Evolutionary conservation across 257 asterid genomes (phyloP).

Genomic region (Striga asiatica): DNA sequence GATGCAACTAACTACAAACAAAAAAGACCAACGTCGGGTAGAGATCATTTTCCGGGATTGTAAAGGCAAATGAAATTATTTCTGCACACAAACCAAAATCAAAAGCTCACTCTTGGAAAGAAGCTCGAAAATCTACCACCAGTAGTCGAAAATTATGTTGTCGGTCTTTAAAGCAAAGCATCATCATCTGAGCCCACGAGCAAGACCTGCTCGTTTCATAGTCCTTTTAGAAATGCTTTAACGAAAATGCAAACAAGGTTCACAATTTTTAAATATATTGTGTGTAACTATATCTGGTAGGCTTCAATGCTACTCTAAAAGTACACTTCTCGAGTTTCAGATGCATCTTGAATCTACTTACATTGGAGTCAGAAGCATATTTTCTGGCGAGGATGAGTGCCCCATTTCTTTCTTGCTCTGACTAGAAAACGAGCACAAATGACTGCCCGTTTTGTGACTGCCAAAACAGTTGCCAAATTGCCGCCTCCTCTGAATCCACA

Average conservation of each 20-base stretch:
- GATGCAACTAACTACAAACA: conserved; percentile 30
- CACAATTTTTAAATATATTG: too few relatives aligned
- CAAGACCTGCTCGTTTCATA: conserved; percentile 45
- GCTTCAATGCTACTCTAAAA: too few relatives aligned
- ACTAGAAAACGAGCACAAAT: conserved; percentile 74
- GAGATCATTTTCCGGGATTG: too few relatives aligned
- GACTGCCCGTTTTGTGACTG: conserved; percentile 83
- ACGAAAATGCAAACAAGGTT: too few relatives aligned
- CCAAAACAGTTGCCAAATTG: conserved; percentile 84
- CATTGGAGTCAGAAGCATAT: conserved; percentile 83
- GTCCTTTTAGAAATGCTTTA: too few relatives aligned
- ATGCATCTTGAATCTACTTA: conserved; percentile 27
- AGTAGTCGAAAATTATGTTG: conserved; percentile 24
- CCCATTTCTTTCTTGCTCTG: conserved; percentile 78
- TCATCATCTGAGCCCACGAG: conserved; percentile 98
- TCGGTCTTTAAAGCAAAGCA: conserved; percentile 62
- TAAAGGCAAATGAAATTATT: conserved; percentile 18
- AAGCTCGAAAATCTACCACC: conserved; percentile 4
- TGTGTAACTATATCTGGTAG: too few relatives aligned
- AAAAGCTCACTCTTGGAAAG: conserved; percentile 27
- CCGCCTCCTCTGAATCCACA: conserved; percentile 99
- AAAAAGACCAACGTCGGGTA: conserved; percentile 17
- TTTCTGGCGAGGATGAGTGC: conserved; percentile 66
- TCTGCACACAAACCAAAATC: neutral
- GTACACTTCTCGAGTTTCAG: too few relatives aligned